A percentile compares a stretch with the other conserved stretches of the same genome.
phyloP scores from a whole-genome alignment of 2,329 filamentous ascomycete genomes.

The Aspergillus viridinutans region DNA sequence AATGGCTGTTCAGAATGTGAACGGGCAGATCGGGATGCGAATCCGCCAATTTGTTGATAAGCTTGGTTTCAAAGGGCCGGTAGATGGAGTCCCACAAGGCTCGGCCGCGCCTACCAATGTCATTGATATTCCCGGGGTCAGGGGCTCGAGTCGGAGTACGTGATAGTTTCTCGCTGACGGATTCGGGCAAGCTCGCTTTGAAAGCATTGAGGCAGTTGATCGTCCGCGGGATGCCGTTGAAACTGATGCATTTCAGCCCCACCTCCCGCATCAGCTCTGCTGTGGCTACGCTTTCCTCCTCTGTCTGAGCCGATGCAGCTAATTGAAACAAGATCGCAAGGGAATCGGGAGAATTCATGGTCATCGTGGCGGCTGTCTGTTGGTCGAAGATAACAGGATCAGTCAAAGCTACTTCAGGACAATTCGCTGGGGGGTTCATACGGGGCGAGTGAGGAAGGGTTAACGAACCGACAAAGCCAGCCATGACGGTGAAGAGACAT shows the following conservation, averaged over 20 bases:
- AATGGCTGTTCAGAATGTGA: constrained; percentile 71
- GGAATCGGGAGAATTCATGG: constrained; percentile 78
- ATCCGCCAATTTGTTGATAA: constrained; percentile 65
- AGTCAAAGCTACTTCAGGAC: background rate
- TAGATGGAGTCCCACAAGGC: constrained; percentile 74
- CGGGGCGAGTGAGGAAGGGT: background rate
- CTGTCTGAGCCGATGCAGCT: constrained; percentile 27
- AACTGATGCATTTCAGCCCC: constrained; percentile 45
- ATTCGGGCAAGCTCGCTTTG: constrained; percentile 56
- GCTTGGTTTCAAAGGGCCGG: constrained; percentile 66
- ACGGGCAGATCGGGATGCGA: constrained; percentile 79
- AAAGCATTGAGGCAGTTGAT: constrained; percentile 80
- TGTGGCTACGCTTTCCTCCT: constrained; percentile 24
- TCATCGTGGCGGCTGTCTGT: constrained; percentile 76
- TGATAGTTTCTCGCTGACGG: constrained; percentile 52
- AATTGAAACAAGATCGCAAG: constrained; percentile 59
- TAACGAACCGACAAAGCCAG: constrained; percentile 57
- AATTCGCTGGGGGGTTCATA: background rate
- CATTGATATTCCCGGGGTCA: constrained; percentile 51
- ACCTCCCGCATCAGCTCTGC: constrained; percentile 44
- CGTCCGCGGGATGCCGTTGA: constrained; percentile 64
- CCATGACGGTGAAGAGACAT: constrained; percentile 63
- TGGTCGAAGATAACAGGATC: background rate
- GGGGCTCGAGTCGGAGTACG: constrained; percentile 54
- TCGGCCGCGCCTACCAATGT: constrained; percentile 56